Base-by-base conservation (phyloP, 768 basidiomycete species). In the Rhizopogon rudus region DNA sequence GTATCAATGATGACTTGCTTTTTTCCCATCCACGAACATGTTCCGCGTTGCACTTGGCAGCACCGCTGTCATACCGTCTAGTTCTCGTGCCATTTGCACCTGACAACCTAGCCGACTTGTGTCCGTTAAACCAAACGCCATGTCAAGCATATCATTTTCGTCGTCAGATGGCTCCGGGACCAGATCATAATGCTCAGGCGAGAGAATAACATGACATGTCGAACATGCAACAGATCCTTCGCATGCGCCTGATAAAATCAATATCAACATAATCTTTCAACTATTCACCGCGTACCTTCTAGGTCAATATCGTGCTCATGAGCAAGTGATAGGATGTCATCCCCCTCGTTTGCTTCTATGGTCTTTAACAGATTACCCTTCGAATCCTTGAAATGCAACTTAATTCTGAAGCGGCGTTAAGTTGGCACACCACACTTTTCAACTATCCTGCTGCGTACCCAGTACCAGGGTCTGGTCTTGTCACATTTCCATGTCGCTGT, bases 71-170 rank as follows among this genome's bases (percentile, higher is more conserved):
- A 96, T 85, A 22, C 91, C 94, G 64, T 97, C 88, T 61, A 98
- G 69, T 48, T 90, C 90, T 54, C 76, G 83, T 9, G 87, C 91
- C 29, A 99, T 70, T 51, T 85, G 70, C 67, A 90, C 86, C 67
- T 90, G 88, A 64, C 88, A 90, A 0, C 89, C 89, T 17, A 91
- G 73, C 9, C 85, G 77, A 58, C 88, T 96, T 61, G 96, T 98
- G 64, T 98, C 96, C 0, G 93, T 95, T 51, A 98, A 77, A 0
- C 93, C 97, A 63, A 98, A 98, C 3, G 96, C 96, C 81, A 98
- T 91, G 70, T 98, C 96, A 40, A 99, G 81, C 93, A 95, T 94
- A 63, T 93, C 95, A 64, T 98, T 99, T 73, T 99, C 96, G 66
- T 99, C 96, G 61, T 98, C 96, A 53, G 90, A 90, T 4, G 96